A percentile compares a stretch with the other conserved stretches of the same genome.
These are phyloP conservation scores for Jaapia argillacea DNA, from an alignment of 768 basidiomycete species.

Conservation along the genomic window DNA sequence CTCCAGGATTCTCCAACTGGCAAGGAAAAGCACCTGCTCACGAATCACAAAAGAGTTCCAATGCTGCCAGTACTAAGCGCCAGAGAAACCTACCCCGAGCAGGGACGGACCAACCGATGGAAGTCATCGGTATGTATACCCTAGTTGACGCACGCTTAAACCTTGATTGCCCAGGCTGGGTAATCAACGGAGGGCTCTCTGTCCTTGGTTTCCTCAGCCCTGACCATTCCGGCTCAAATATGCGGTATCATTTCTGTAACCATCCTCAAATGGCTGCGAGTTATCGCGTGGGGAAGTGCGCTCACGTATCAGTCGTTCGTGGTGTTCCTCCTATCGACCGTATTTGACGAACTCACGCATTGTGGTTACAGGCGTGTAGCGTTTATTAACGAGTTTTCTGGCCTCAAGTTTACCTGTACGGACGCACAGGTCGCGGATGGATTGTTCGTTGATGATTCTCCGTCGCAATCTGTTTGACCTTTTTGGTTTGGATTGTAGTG, in stretches of 20 bases:
- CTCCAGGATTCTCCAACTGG: slow-evolving; percentile 32
- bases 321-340: no score
- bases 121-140: slow-evolving; percentile 31
- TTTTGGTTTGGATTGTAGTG: background rate
- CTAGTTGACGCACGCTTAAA: no score
- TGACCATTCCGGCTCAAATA: background rate
- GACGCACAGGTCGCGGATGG: background rate
- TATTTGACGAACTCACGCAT: no score
- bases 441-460: background rate
- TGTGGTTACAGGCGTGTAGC: background rate
- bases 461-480: no score
- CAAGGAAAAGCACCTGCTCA: slow-evolving; percentile 61
- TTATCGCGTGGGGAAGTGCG: background rate
- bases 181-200: background rate
- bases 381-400: background rate
- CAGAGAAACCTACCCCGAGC: slow-evolving; percentile 32
- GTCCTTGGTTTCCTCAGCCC: background rate
- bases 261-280: background rate
- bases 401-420: background rate
- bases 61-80: slow-evolving; percentile 17
- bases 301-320: background rate
- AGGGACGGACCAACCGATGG: slow-evolving; percentile 29
- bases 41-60: slow-evolving; percentile 10
- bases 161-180: background rate
- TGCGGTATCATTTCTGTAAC: background rate